Conservation (phyloP, 306 rosid genomes). For the Ziziphus jujuba region DNA sequence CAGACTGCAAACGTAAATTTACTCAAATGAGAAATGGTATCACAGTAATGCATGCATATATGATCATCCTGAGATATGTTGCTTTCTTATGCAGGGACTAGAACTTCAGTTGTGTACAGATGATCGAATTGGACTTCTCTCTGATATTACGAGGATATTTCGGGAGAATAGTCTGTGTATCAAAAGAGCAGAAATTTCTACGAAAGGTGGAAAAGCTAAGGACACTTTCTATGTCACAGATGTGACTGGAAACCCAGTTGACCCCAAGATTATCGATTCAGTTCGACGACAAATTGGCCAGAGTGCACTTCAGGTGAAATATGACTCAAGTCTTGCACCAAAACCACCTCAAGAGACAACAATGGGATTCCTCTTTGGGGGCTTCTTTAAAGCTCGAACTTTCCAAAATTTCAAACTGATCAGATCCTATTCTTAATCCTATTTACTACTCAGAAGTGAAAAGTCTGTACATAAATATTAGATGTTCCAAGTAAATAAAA, state of each 20-base stretch:
- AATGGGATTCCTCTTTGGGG: conserved; percentile 67
- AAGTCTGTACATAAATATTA: conserved; percentile 21
- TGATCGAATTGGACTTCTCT: conserved; percentile 83
- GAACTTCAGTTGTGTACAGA: conserved; percentile 78
- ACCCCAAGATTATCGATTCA: conserved; percentile 71
- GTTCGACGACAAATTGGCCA: conserved; percentile 75
- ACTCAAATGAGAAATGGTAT: not conserved
- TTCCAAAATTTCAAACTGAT: conserved; percentile 67
- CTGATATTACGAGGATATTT: conserved; percentile 88
- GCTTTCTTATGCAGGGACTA: conserved; percentile 64
- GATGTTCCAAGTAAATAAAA: not conserved
- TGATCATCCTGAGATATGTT: conserved; percentile 24
- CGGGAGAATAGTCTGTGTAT: conserved; percentile 84
- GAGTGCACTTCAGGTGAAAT: conserved; percentile 60
- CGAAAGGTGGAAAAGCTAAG: conserved; percentile 62
- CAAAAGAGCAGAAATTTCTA: conserved; percentile 91
- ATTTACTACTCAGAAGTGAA: conserved; percentile 30
- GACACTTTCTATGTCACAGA: conserved; percentile 86
- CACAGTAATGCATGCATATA: not conserved
- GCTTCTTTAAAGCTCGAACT: conserved; percentile 67
- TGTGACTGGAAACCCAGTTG: conserved; percentile 76
- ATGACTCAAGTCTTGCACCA: conserved; percentile 44
- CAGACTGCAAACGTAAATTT: not conserved
- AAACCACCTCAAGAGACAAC: conserved; percentile 50
- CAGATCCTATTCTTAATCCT: conserved; percentile 68